These are phyloP conservation scores for Nadsonia starkeyi-henricii DNA, from an alignment of 1,139 yeast genomes.

Conservation along the genomic window DNA sequence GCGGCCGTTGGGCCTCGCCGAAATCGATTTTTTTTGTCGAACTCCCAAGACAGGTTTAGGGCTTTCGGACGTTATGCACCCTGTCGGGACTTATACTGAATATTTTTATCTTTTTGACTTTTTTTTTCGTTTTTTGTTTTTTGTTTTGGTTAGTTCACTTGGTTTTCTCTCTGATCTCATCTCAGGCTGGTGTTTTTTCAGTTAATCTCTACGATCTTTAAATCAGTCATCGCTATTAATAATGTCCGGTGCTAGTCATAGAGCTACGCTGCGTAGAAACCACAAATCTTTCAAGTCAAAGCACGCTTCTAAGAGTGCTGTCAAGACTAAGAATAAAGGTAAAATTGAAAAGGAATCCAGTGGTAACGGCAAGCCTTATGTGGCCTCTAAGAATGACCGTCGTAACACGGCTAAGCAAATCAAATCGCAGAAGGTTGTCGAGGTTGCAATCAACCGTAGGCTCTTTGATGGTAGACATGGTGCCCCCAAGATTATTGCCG, in stretches of 20 bases:
- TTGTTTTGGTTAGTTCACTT: too few species aligned
- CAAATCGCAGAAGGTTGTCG: constrained; percentile 54
- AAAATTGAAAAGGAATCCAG: constrained; percentile 62
- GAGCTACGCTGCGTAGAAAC: constrained; percentile 67
- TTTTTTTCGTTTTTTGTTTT: background rate
- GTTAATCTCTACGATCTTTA: too few species aligned
- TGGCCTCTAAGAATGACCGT: constrained; percentile 53
- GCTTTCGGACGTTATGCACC: too few species aligned
- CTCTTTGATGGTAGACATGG: constrained; percentile 71
- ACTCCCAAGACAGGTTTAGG: too few species aligned
- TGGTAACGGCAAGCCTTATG: constrained; percentile 21
- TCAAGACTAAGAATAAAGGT: constrained; percentile 71
- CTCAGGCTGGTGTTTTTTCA: too few species aligned
- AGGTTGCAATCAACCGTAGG: constrained; percentile 32
- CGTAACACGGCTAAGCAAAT: constrained; percentile 69
- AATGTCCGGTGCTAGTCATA: constrained; percentile 29
- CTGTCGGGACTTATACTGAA: background rate
- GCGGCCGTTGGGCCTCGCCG: too few species aligned
- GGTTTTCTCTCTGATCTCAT: too few species aligned
- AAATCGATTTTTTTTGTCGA: too few species aligned
- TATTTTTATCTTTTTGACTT: background rate
- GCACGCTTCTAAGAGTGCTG: constrained; percentile 81
- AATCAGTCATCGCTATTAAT: too few species aligned
- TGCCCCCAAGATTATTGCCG: constrained; percentile 69
- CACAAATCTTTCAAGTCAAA: constrained; percentile 85